Conservation (phyloP, 2,329 filamentous ascomycete genomes). For the Lachnellula cervina region DNA sequence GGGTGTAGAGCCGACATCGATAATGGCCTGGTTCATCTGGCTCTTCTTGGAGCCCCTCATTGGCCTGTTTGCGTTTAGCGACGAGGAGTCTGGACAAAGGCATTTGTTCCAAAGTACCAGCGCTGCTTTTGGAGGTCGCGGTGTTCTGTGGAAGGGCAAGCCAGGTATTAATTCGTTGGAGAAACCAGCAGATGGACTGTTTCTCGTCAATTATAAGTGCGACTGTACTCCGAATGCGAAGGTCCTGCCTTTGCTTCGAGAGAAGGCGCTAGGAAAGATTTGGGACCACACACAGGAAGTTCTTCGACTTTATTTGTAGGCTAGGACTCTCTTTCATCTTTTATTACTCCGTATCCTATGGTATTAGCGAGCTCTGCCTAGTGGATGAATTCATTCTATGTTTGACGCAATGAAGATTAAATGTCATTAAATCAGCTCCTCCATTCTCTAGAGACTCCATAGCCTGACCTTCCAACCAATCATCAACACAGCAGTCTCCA, state of each 20-base stretch:
- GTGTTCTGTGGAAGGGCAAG: constrained; percentile 31
- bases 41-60: constrained; percentile 33
- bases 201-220: constrained; percentile 33
- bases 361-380: too few relatives aligned
- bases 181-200: constrained; percentile 29
- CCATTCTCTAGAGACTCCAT: too few relatives aligned
- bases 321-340: background rate
- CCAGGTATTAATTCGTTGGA: constrained; percentile 29
- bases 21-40: constrained; percentile 31
- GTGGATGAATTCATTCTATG: too few relatives aligned
- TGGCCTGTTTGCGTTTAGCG: constrained; percentile 23
- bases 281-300: constrained; percentile 34
- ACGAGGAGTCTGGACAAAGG: constrained; percentile 34
- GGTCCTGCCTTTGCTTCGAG: constrained; percentile 27
- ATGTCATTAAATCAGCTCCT: too few relatives aligned
- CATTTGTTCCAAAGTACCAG: constrained; percentile 35
- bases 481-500: too few relatives aligned
- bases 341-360: too few relatives aligned
- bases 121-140: constrained; percentile 34
- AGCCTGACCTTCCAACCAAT: too few relatives aligned
- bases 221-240: constrained; percentile 32
- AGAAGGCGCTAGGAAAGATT: constrained; percentile 28
- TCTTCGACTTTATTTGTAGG: constrained; percentile 19
- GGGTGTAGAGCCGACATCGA: constrained; percentile 28
- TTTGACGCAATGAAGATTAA: too few relatives aligned